A percentile compares a stretch with the other conserved stretches of the same genome.
Evolutionary conservation across 805 yeast species (phyloP).

Genomic region (Wickerhamiella domercqiae): DNA sequence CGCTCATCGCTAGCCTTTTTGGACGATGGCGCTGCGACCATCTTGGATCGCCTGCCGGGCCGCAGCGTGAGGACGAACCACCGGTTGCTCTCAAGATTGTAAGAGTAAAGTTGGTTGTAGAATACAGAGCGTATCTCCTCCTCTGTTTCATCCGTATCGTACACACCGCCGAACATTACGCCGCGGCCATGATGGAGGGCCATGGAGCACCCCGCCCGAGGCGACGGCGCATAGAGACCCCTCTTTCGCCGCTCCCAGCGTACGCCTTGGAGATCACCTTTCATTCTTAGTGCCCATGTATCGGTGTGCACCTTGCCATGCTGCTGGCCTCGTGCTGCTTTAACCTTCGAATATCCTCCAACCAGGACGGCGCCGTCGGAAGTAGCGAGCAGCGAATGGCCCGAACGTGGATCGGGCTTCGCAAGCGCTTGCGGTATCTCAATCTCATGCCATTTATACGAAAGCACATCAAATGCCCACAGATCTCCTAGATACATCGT

Average conservation of each 20-base stretch:
- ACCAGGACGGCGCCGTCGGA: slow-evolving; percentile 69
- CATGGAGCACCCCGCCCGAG: slow-evolving; percentile 91
- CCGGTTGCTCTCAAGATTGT: slow-evolving; percentile 71
- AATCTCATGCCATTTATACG: slow-evolving; percentile 80
- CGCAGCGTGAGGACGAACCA: slow-evolving; percentile 68
- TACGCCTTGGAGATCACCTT: slow-evolving; percentile 56
- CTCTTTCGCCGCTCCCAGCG: slow-evolving; percentile 84
- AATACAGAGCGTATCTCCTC: slow-evolving; percentile 76
- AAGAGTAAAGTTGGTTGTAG: slow-evolving; percentile 65
- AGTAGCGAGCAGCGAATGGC: slow-evolving; percentile 71
- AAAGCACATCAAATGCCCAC: slow-evolving; percentile 85
- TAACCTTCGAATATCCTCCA: slow-evolving; percentile 92
- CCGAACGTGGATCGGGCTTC: slow-evolving; percentile 82
- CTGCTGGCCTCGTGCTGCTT: slow-evolving; percentile 68
- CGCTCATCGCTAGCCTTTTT: slow-evolving; percentile 26
- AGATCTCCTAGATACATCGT: slow-evolving; percentile 73
- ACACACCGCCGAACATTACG: slow-evolving; percentile 87
- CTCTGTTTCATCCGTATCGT: slow-evolving; percentile 88
- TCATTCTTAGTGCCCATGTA: slow-evolving; percentile 78
- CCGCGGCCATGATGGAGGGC: slow-evolving; percentile 76
- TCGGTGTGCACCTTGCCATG: slow-evolving; percentile 84
- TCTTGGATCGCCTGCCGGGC: slow-evolving; percentile 32
- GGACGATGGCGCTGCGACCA: slow-evolving; percentile 31
- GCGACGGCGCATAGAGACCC: slow-evolving; percentile 79
- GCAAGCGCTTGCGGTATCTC: slow-evolving; percentile 72